A percentile compares a stretch with the other conserved stretches of the same genome.
Evolutionary conservation across 163 green algal species (phyloP).

Genomic region (Coccomyxa subellipsoidea): DNA sequence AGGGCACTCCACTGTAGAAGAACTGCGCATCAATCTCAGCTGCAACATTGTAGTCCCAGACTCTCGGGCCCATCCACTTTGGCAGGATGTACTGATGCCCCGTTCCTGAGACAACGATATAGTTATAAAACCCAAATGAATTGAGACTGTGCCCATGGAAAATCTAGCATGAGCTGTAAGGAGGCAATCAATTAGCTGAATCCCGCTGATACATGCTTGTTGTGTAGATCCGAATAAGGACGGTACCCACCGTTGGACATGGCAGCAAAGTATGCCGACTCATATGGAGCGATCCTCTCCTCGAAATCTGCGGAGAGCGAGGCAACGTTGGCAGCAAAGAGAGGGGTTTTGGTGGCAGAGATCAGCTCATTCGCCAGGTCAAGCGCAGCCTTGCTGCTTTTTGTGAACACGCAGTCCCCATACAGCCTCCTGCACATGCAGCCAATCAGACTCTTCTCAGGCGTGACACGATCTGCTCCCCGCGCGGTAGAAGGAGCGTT

Average conservation of each 20-base stretch:
- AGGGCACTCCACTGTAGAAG: constrained; percentile 9
- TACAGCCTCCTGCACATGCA: constrained; percentile 4
- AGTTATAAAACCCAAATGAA: too few relatives aligned
- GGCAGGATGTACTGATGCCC: not conserved
- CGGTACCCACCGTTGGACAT: not conserved
- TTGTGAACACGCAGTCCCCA: not conserved
- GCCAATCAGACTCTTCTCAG: not conserved
- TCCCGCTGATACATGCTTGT: too few relatives aligned
- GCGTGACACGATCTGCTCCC: not conserved
- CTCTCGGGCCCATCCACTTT: not conserved
- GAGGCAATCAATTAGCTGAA: too few relatives aligned
- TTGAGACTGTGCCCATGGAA: too few relatives aligned
- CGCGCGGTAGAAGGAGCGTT: too few relatives aligned
- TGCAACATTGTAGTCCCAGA: not conserved
- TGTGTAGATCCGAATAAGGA: too few relatives aligned
- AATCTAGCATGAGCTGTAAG: too few relatives aligned
- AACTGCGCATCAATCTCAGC: not conserved
- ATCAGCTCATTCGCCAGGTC: not conserved
- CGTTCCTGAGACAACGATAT: not conserved
- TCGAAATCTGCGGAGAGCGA: not conserved
- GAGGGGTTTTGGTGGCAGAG: not conserved
- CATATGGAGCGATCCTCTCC: not conserved
- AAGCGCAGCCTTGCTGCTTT: not conserved
- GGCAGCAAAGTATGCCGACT: constrained; percentile 3
- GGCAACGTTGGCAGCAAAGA: not conserved